A percentile compares a stretch with the other conserved stretches of the same genome.
Evolutionary conservation across 2,329 filamentous ascomycete genomes (phyloP).

Genomic region (Aspergillus sp.): DNA sequence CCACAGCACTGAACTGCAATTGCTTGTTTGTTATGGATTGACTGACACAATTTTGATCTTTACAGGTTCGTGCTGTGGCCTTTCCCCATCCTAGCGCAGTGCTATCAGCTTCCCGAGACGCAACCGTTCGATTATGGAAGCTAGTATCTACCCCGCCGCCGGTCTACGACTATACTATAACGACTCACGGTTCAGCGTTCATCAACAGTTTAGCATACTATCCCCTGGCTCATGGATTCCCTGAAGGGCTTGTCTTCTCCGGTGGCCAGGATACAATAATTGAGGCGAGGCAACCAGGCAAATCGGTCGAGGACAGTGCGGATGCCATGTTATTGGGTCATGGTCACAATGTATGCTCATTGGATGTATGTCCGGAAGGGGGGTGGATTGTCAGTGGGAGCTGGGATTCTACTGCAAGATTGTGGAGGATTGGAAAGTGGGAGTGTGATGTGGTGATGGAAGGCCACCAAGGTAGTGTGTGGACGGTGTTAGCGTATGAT

Average conservation of each 20-base stretch:
- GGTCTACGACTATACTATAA: constrained; percentile 66
- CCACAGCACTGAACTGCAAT: no score
- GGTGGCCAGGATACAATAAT: constrained; percentile 90
- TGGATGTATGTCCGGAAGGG: constrained; percentile 68
- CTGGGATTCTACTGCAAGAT: constrained; percentile 81
- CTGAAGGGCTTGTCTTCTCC: constrained; percentile 75
- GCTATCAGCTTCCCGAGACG: constrained; percentile 83
- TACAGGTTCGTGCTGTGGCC: constrained; percentile 73
- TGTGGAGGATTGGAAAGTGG: constrained; percentile 85
- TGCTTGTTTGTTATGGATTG: no score
- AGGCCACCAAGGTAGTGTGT: constrained; percentile 75
- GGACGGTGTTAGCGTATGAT: constrained; percentile 82
- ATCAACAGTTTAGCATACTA: constrained; percentile 78
- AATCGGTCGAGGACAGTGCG: constrained; percentile 63
- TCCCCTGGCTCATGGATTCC: constrained; percentile 57
- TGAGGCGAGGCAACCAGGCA: constrained; percentile 69
- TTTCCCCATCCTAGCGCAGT: constrained; percentile 66
- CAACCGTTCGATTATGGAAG: constrained; percentile 80
- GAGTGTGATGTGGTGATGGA: constrained; percentile 63
- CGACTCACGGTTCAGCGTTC: constrained; percentile 72
- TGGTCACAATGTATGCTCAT: constrained; percentile 73
- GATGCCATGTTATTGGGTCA: constrained; percentile 83
- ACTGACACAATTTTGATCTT: neutral
- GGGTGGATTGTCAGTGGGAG: constrained; percentile 78
- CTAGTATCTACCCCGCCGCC: constrained; percentile 58